Conservation (phyloP, 2,329 filamentous ascomycete genomes). For the Colletotrichum tofieldiae region DNA sequence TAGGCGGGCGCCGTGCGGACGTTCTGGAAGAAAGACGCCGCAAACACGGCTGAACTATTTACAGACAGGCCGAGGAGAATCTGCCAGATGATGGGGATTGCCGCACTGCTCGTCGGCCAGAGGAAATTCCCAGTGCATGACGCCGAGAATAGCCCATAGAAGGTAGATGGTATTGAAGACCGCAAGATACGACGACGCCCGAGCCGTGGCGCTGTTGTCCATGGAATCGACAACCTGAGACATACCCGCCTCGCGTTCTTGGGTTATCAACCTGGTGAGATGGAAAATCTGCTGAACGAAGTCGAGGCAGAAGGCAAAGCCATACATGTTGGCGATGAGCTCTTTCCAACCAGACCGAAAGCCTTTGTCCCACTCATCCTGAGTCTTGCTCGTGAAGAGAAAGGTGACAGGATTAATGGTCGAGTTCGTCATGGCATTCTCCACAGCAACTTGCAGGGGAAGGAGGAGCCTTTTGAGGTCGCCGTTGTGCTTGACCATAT, state of each 20-base stretch:
- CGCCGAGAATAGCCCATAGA: conserved; percentile 51
- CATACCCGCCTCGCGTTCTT: conserved; percentile 52
- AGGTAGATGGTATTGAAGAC: neutral
- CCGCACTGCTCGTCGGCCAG: conserved; percentile 49
- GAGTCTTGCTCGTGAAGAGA: conserved; percentile 41
- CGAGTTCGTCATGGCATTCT: conserved; percentile 51
- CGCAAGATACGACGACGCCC: conserved; percentile 1
- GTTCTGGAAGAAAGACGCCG: conserved; percentile 56
- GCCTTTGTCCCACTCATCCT: conserved; percentile 32
- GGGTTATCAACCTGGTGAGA: conserved; percentile 45
- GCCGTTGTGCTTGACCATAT: conserved; percentile 59
- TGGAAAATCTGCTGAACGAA: conserved; percentile 42
- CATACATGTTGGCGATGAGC: conserved; percentile 43
- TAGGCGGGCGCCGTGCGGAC: conserved; percentile 51
- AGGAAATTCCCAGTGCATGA: conserved; percentile 46
- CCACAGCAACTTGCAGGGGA: conserved; percentile 53
- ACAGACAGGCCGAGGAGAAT: conserved; percentile 65
- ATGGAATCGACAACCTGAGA: conserved; percentile 51
- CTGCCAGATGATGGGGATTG: conserved; percentile 60
- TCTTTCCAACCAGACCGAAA: conserved; percentile 16
- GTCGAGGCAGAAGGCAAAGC: conserved; percentile 47
- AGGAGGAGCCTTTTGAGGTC: conserved; percentile 46
- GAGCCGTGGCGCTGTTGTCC: neutral
- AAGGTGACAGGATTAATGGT: conserved; percentile 44
- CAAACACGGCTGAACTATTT: conserved; percentile 77